Conservation (phyloP, 441 rosid species). For the Jatropha multifida region DNA sequence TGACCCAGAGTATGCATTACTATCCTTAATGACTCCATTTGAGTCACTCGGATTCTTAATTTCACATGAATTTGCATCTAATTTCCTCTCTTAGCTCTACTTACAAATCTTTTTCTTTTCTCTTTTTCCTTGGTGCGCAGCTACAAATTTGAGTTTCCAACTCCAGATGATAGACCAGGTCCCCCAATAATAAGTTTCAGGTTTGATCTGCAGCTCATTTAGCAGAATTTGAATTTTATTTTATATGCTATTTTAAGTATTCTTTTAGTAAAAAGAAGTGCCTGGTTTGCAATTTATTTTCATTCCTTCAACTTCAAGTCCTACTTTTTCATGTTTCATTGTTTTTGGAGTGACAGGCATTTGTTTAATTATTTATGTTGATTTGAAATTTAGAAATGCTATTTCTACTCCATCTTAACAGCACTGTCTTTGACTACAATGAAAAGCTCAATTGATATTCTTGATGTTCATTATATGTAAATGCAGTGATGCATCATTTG, state of each 20-base stretch:
- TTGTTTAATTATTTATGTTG: constrained; percentile 5
- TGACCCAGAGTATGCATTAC: constrained; percentile 82
- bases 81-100: constrained; percentile 15
- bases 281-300: constrained; percentile 13
- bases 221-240: constrained; percentile 16
- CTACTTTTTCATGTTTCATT: constrained; percentile 1
- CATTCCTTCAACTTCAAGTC: neutral
- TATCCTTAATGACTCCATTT: constrained; percentile 17
- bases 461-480: constrained; percentile 27
- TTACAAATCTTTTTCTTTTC: neutral
- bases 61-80: constrained; percentile 11
- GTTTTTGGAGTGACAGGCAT: constrained; percentile 1
- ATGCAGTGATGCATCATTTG: constrained; percentile 95
- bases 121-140: constrained; percentile 36
- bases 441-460: constrained; percentile 10
- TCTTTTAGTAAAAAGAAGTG: neutral
- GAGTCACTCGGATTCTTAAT: constrained; percentile 10
- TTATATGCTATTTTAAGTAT: neutral
- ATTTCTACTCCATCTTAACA: neutral
- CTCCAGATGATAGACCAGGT: constrained; percentile 98
- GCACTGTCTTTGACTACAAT: constrained; percentile 12
- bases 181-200: constrained; percentile 98
- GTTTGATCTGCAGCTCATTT: constrained; percentile 41
- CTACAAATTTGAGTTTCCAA: constrained; percentile 97
- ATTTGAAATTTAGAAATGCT: neutral